Percentiles rank a stretch among this genome's conserved stretches.
phyloP scores from a whole-genome alignment of 805 yeast species.

The Candida oleophila region DNA sequence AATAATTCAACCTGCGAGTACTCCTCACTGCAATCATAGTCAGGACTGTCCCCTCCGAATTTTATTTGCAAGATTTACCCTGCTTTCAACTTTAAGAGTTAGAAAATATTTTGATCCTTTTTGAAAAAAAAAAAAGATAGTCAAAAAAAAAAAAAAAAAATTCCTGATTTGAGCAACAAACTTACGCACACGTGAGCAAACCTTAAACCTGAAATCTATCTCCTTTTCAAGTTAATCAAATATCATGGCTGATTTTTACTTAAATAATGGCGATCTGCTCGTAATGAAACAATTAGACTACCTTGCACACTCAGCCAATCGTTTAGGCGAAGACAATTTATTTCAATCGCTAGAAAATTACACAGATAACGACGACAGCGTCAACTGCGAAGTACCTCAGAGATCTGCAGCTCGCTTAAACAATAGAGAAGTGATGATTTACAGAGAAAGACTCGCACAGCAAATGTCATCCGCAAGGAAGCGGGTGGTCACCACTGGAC shows the following conservation, averaged over 20 bases:
- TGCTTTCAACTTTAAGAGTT: not conserved
- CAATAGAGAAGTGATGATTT: slow-evolving; percentile 2
- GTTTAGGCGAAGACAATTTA: not conserved
- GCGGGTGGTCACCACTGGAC: not conserved
- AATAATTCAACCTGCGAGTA: not conserved
- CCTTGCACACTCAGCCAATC: not conserved
- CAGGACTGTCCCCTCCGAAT: not conserved
- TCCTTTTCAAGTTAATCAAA: not conserved
- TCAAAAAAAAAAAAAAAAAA: not conserved
- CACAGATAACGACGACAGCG: not conserved
- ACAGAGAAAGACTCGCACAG: not conserved
- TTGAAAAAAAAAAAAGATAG: not conserved
- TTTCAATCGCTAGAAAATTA: not conserved
- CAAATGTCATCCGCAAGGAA: slow-evolving; percentile 1
- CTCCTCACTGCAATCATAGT: not conserved
- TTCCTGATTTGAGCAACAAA: not conserved
- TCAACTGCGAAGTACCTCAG: not conserved
- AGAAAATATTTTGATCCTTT: not conserved
- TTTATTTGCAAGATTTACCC: not conserved
- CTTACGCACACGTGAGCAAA: not conserved
- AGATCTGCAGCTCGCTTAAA: slow-evolving; percentile 1
- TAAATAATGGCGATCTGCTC: slow-evolving; percentile 2
- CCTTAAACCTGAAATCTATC: not conserved
- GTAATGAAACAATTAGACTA: slow-evolving; percentile 1
- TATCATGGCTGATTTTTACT: not conserved